Percentiles rank a stretch among this genome's conserved stretches.
Conservation (phyloP, 2,329 filamentous ascomycete genomes). For the Neodidymelliopsis sp. region DNA sequence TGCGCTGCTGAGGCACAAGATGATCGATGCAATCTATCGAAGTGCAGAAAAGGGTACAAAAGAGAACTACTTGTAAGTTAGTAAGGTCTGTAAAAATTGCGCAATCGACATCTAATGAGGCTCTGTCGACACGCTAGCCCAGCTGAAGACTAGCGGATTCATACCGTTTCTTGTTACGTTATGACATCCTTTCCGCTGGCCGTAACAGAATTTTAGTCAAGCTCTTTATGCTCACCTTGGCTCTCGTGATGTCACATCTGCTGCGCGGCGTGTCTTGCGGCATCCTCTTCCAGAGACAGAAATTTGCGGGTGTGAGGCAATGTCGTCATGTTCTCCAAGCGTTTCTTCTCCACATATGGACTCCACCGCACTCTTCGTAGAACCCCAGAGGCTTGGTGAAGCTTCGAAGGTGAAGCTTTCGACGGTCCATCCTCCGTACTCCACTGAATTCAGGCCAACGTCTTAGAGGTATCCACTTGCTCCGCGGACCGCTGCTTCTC, state of each 20-base stretch:
- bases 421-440: slow-evolving; percentile 1
- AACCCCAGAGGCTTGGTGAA: slow-evolving; percentile 4
- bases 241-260: slow-evolving; percentile 23
- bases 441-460: slow-evolving; percentile 5
- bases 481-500: slow-evolving; percentile 2
- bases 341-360: not conserved
- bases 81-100: not conserved
- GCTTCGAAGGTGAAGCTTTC: slow-evolving; percentile 17
- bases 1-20: slow-evolving; percentile 44
- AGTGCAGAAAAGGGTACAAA: slow-evolving; percentile 41
- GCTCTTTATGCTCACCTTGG: slow-evolving; percentile 6
- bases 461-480: slow-evolving; percentile 10
- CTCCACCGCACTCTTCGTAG: not conserved
- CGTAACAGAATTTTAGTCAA: slow-evolving; percentile 20
- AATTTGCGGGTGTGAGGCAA: not conserved
- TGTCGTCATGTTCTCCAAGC: slow-evolving; percentile 10
- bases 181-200: slow-evolving; percentile 10
- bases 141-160: not conserved
- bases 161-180: slow-evolving; percentile 29
- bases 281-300: not conserved
- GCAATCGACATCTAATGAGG: not conserved
- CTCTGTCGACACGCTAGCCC: not conserved
- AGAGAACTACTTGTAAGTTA: slow-evolving; percentile 37
- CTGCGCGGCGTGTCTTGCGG: not conserved
- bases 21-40: slow-evolving; percentile 48